Evolutionary conservation across 257 asterid species (phyloP).

Genomic region (Ajuga chamaepitys): DNA sequence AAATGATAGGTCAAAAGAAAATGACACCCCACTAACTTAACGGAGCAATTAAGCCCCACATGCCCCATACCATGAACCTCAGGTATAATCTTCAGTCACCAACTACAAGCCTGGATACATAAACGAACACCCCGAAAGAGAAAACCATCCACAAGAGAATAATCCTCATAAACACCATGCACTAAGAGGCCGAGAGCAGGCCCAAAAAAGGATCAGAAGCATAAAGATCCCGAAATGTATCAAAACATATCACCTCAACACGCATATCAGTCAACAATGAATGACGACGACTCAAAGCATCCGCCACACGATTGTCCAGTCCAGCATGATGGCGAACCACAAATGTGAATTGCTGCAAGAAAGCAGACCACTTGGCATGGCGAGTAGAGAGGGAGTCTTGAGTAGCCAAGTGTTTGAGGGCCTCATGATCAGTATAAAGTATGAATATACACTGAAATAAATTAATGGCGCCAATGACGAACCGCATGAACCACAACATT

Average conservation of each 20-base stretch:
- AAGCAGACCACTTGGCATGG: not conserved
- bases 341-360: not conserved
- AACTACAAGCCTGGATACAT: too few species aligned
- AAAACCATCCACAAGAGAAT: too few species aligned
- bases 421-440: too few species aligned
- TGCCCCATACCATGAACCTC: not conserved
- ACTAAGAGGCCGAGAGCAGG: too few species aligned
- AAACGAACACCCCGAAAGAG: too few species aligned
- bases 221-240: not conserved
- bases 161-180: too few species aligned
- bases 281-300: not conserved
- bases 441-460: too few species aligned
- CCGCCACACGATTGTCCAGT: not conserved
- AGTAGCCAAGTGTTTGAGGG: too few species aligned
- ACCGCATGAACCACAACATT: too few species aligned
- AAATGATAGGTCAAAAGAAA: not conserved
- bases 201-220: not conserved
- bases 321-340: not conserved
- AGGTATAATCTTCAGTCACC: not conserved
- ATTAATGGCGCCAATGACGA: too few species aligned
- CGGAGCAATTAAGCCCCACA: not conserved
- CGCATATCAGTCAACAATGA: not conserved
- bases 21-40: not conserved
- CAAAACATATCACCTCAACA: not conserved
- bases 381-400: not conserved